Evolutionary conservation across 148 eudicot species (phyloP).

Genomic region (Nepenthes mirabilis): DNA sequence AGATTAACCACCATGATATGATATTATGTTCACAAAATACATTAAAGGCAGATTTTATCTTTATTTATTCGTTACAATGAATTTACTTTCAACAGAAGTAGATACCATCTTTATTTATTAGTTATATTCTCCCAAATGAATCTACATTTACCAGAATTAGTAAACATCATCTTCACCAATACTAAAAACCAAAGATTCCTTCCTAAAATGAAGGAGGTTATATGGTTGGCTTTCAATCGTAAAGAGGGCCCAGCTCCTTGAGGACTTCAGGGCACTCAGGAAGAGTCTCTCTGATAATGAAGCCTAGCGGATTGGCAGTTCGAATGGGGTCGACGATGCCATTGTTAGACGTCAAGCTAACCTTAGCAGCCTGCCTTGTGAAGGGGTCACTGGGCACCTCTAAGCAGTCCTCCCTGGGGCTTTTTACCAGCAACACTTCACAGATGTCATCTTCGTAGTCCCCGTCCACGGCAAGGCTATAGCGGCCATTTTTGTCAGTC

Average conservation of each 20-base stretch:
- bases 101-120: too few species aligned
- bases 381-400: slow-evolving; percentile 19
- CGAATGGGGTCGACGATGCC: slow-evolving; percentile 32
- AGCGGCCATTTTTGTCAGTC: slow-evolving; percentile 26
- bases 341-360: slow-evolving; percentile 33
- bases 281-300: slow-evolving; percentile 21
- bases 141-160: too few species aligned
- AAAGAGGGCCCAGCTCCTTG: slow-evolving; percentile 20
- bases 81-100: too few species aligned
- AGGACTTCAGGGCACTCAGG: slow-evolving; percentile 25
- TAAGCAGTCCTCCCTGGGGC: slow-evolving; percentile 27
- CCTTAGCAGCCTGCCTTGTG: slow-evolving; percentile 13
- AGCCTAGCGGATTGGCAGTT: slow-evolving; percentile 39
- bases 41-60: too few species aligned
- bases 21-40: too few species aligned
- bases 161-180: too few species aligned
- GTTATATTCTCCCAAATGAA: too few species aligned
- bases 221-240: too few species aligned
- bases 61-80: too few species aligned
- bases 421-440: slow-evolving; percentile 23
- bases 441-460: slow-evolving; percentile 44
- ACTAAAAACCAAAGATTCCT: too few species aligned
- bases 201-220: too few species aligned
- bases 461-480: slow-evolving; percentile 28
- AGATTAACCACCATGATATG: too few species aligned